Conservation (phyloP, 2,329 filamentous ascomycete species). For the Camillea tinctor region DNA sequence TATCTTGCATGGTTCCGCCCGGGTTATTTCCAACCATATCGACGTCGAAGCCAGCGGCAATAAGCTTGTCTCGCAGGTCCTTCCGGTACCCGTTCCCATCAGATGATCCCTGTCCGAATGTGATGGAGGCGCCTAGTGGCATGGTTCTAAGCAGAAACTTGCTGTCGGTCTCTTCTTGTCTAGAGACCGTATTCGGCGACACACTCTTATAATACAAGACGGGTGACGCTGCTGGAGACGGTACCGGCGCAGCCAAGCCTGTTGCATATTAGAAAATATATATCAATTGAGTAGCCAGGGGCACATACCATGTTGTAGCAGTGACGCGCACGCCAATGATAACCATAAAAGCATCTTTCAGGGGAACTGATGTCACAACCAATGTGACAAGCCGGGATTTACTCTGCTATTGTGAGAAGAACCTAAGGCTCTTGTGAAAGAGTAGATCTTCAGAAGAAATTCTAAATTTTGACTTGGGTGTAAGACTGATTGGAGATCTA, state of each 20-base stretch:
- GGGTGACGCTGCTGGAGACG: not conserved
- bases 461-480: not conserved
- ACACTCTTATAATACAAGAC: not conserved
- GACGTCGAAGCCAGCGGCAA: constrained; percentile 29
- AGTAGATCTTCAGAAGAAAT: not conserved
- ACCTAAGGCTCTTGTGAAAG: not conserved
- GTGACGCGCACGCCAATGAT: not conserved
- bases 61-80: constrained; percentile 35
- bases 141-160: constrained; percentile 33
- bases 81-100: constrained; percentile 38
- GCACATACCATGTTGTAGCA: not conserved
- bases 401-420: not conserved
- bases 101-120: constrained; percentile 32
- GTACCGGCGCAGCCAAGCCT: not conserved
- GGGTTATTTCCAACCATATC: constrained; percentile 38
- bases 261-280: not conserved
- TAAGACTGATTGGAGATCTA: not conserved
- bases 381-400: not conserved
- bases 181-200: not conserved
- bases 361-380: not conserved
- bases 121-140: constrained; percentile 40
- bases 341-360: not conserved
- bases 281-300: not conserved
- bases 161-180: constrained; percentile 14
- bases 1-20: constrained; percentile 36